Evolutionary conservation across 2,329 filamentous ascomycete species (phyloP).

Genomic region (Nemania sp.): DNA sequence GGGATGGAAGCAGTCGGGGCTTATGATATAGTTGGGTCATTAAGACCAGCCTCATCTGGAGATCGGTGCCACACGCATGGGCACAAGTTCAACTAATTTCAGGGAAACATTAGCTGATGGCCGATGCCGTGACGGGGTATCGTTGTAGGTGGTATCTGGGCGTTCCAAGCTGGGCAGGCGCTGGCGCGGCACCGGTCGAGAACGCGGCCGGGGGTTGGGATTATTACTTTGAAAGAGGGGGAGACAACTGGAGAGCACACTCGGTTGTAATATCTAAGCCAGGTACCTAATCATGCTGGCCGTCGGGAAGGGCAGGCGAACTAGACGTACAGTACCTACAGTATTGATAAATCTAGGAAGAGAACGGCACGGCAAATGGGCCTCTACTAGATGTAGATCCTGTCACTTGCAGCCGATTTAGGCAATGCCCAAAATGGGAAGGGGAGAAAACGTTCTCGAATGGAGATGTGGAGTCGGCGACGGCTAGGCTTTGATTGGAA

Average conservation of each 20-base stretch:
- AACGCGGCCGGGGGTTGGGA: conserved; percentile 24
- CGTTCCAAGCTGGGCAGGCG: conserved; percentile 39
- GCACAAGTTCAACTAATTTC: conserved; percentile 34
- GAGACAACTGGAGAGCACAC: background rate
- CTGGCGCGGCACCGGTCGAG: conserved; percentile 40
- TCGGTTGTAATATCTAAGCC: background rate
- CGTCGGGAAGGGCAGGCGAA: conserved; percentile 34
- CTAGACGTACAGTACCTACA: conserved; percentile 21
- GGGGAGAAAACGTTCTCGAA: conserved; percentile 39
- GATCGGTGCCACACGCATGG: conserved; percentile 42
- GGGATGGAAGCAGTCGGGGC: conserved; percentile 42
- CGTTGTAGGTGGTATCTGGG: conserved; percentile 37
- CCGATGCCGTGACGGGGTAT: conserved; percentile 28
- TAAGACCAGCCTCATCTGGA: conserved; percentile 45
- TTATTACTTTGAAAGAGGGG: conserved; percentile 4
- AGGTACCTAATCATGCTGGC: conserved; percentile 24
- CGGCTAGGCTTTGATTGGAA: conserved; percentile 46
- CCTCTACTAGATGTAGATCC: conserved; percentile 37
- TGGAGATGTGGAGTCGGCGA: conserved; percentile 48
- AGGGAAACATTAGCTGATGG: conserved; percentile 36
- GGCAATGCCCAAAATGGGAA: conserved; percentile 48
- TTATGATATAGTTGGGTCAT: conserved; percentile 43
- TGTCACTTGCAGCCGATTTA: conserved; percentile 44
- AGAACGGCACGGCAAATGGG: conserved; percentile 41
- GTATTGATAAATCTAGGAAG: conserved; percentile 35